phyloP scores from a whole-genome alignment of 139 green algal genomes.

The Diplosphaera chodatii region DNA sequence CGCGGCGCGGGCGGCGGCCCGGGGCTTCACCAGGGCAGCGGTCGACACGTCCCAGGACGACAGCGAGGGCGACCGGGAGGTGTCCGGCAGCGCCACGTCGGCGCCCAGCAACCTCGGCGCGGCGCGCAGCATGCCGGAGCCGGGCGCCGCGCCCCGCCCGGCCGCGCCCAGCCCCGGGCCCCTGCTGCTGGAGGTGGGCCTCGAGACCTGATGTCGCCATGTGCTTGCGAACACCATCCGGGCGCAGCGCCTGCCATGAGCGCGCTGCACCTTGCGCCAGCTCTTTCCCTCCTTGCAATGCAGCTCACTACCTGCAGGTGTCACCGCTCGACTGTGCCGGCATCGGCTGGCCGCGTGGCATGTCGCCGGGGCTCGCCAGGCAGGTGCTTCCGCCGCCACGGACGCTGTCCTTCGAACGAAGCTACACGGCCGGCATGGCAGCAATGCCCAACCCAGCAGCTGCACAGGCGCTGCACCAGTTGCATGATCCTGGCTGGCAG shows the following conservation, averaged over 20 bases:
- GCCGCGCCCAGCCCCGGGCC: no score
- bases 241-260: no score
- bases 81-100: neutral
- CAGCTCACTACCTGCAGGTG: neutral
- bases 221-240: no score
- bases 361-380: neutral
- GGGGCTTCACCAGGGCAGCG: neutral
- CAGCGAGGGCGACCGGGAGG: neutral
- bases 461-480: neutral
- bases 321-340: neutral
- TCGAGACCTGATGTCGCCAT: no score
- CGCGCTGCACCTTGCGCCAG: no score
- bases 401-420: neutral
- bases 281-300: no score
- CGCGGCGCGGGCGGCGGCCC: no score
- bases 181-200: no score
- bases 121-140: no score
- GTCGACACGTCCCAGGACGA: neutral
- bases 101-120: neutral
- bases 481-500: neutral
- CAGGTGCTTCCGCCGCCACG: no score
- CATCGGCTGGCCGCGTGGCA: neutral
- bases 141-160: no score
- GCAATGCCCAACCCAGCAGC: neutral
- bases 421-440: neutral